A percentile compares a stretch with the other conserved stretches of the same genome.
phyloP scores from a whole-genome alignment of 1,284 basidiomycete species.

The Moesziomyces sp. region DNA sequence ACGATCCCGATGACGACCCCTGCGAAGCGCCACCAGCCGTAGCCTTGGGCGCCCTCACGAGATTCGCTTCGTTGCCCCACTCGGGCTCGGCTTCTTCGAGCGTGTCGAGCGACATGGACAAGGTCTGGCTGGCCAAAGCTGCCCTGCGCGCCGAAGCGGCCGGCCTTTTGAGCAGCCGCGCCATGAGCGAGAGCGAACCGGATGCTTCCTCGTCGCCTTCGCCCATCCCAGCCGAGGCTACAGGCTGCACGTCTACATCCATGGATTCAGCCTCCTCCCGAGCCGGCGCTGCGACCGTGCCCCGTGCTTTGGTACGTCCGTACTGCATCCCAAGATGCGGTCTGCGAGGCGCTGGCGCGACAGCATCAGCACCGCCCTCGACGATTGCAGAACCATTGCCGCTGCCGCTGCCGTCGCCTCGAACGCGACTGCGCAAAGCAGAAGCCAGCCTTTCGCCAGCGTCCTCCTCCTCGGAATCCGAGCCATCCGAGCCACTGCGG shows the following conservation, averaged over 20 bases:
- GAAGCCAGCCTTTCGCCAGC: slow-evolving; percentile 14
- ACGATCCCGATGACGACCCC: not conserved
- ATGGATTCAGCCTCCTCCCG: not conserved
- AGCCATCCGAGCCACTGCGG: slow-evolving; percentile 10
- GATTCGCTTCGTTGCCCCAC: slow-evolving; percentile 46
- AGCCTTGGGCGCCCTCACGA: slow-evolving; percentile 36
- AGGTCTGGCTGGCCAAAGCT: not conserved
- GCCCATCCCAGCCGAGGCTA: not conserved
- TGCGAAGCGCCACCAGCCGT: slow-evolving; percentile 10
- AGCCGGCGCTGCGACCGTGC: not conserved
- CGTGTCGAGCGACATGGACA: slow-evolving; percentile 13
- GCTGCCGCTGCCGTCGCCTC: not conserved
- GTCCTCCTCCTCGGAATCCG: slow-evolving; percentile 34
- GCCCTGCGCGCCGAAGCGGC: not conserved
- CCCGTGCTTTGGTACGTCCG: slow-evolving; percentile 9
- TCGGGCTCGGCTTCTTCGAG: slow-evolving; percentile 45
- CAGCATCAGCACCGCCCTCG: not conserved
- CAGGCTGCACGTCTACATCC: slow-evolving; percentile 13
- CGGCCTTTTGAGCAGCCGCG: slow-evolving; percentile 7
- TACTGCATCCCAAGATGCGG: slow-evolving; percentile 8
- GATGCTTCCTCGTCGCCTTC: slow-evolving; percentile 9
- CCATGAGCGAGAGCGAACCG: slow-evolving; percentile 29
- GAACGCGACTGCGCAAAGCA: slow-evolving; percentile 20
- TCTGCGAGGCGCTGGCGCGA: slow-evolving; percentile 1
- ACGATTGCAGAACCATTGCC: not conserved